Conservation (phyloP, 2,329 filamentous ascomycete genomes). For the Pyrenochaeta sp. region DNA sequence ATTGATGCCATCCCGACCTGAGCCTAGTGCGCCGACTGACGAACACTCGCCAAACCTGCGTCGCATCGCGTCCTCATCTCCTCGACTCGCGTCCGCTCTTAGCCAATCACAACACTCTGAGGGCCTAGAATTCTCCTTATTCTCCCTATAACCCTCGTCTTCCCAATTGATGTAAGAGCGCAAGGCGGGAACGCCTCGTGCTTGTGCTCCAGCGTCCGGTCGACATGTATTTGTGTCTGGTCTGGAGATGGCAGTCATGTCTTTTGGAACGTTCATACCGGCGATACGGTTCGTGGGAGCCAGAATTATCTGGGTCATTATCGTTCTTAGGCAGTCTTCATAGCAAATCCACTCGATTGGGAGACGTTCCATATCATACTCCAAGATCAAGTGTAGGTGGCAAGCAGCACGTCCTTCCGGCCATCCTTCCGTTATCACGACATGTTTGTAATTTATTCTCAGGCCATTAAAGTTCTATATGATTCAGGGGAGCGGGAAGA, state of each 20-base stretch:
- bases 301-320: background rate
- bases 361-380: background rate
- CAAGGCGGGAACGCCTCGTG: background rate
- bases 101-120: constrained; percentile 33
- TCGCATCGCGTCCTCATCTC: constrained; percentile 46
- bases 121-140: constrained; percentile 20
- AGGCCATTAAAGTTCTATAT: constrained; percentile 2
- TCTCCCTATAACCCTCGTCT: constrained; percentile 21
- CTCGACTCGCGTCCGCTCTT: constrained; percentile 38
- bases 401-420: background rate
- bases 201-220: background rate
- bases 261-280: background rate
- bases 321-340: background rate
- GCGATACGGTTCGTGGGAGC: background rate
- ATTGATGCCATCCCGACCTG: constrained; percentile 13
- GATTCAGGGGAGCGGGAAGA: constrained; percentile 17
- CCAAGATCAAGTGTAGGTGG: background rate
- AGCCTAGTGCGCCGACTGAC: constrained; percentile 22
- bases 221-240: background rate
- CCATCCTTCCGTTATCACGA: background rate
- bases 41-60: constrained; percentile 40
- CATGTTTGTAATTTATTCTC: constrained; percentile 3
- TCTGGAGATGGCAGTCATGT: background rate
- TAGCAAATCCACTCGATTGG: constrained; percentile 1
- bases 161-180: constrained; percentile 4